These are phyloP conservation scores for Cordyceps cateniannulata DNA, from an alignment of 2,329 filamentous ascomycete genomes.

Conservation along the genomic window DNA sequence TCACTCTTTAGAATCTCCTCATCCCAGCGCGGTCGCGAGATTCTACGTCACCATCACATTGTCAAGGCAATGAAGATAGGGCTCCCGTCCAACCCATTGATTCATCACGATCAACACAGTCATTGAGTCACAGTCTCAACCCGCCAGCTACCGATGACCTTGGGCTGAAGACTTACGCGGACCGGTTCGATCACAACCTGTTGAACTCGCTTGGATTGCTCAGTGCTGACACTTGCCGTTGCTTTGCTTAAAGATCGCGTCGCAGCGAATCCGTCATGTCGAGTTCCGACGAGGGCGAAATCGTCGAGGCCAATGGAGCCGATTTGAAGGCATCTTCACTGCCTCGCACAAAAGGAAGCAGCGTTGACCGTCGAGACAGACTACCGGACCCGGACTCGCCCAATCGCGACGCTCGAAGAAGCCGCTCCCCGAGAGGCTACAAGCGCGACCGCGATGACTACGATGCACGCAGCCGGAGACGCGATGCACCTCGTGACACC, in stretches of 20 bases:
- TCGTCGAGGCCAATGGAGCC: conserved; percentile 63
- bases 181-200: conserved; percentile 37
- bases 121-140: not conserved
- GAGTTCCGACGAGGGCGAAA: conserved; percentile 83
- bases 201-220: conserved; percentile 23
- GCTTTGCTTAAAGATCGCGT: conserved; percentile 18
- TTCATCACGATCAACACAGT: not conserved
- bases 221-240: conserved; percentile 30
- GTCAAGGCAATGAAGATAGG: not conserved
- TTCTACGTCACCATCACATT: not conserved
- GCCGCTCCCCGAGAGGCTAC: conserved; percentile 56
- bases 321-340: conserved; percentile 81
- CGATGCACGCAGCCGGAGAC: conserved; percentile 39
- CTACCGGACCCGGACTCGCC: conserved; percentile 56
- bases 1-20: not conserved
- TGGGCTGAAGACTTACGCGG: conserved; percentile 31
- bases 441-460: conserved; percentile 62
- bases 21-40: not conserved
- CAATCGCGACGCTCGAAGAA: conserved; percentile 46
- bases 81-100: not conserved
- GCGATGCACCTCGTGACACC: conserved; percentile 56
- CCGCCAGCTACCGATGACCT: conserved; percentile 19
- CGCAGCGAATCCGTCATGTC: conserved; percentile 28
- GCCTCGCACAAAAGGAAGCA: conserved; percentile 66
- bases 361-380: conserved; percentile 93